Conservation (phyloP, 306 rosid genomes). For the Amphicarpaea edgeworthii region DNA sequence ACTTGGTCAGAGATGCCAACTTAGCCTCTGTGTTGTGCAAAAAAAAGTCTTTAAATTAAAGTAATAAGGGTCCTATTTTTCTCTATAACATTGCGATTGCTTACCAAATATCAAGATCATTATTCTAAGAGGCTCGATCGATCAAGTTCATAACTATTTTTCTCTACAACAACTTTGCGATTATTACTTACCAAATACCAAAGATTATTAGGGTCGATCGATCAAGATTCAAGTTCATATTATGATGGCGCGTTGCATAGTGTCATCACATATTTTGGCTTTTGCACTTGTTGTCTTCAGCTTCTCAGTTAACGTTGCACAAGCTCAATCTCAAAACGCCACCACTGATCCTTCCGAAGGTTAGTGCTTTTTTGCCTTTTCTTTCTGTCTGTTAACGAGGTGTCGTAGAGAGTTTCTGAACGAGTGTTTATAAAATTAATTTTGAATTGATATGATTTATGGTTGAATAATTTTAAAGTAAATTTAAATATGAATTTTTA, state of each 20-base stretch:
- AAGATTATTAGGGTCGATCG: not conserved
- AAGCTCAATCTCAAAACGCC: constrained; percentile 53
- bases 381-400: too few relatives aligned
- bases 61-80: not conserved
- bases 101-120: not conserved
- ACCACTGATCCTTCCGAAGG: constrained; percentile 76
- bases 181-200: too few relatives aligned
- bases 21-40: not conserved
- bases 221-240: not conserved
- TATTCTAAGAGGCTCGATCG: too few relatives aligned
- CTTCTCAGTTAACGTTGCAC: constrained; percentile 35
- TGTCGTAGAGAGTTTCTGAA: too few relatives aligned
- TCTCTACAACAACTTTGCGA: too few relatives aligned
- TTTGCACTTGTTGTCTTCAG: constrained; percentile 27
- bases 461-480: too few relatives aligned
- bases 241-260: constrained; percentile 16
- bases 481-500: too few relatives aligned
- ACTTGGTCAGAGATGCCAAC: constrained; percentile 31
- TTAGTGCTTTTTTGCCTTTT: constrained; percentile 20
- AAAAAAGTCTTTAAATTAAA: not conserved
- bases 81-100: not conserved
- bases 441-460: too few relatives aligned
- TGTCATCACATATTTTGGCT: not conserved
- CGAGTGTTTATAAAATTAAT: too few relatives aligned
- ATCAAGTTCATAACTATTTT: too few relatives aligned